These are phyloP conservation scores for Pyracantha coccinea DNA, from an alignment of 331 rosid genomes.

Conservation along the genomic window DNA sequence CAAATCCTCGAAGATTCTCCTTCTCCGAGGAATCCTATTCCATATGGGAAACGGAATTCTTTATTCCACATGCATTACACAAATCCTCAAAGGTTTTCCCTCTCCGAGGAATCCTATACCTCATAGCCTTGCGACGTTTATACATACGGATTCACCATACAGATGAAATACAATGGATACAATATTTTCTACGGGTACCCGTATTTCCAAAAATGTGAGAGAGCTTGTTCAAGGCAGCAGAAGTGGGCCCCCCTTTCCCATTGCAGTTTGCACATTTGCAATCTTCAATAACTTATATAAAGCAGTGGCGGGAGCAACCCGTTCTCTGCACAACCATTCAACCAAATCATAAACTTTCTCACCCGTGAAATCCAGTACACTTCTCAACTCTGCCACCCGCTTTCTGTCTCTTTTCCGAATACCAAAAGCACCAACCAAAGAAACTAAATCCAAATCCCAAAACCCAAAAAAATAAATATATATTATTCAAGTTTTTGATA, in stretches of 20 bases:
- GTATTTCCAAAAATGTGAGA: too few relatives aligned
- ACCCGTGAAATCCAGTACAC: constrained; percentile 2
- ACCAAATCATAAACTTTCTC: background rate
- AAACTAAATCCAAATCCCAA: constrained; percentile 2
- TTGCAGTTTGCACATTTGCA: background rate
- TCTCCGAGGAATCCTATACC: too few relatives aligned
- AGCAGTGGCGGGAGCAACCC: constrained; percentile 13
- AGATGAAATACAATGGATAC: too few relatives aligned
- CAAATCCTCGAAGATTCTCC: too few relatives aligned
- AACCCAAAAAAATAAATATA: background rate
- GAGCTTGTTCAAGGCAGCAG: background rate
- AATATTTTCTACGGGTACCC: too few relatives aligned
- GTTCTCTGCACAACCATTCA: background rate
- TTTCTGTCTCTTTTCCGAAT: background rate
- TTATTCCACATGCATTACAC: too few relatives aligned
- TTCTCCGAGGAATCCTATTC: too few relatives aligned
- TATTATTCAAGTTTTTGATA: constrained; percentile 5
- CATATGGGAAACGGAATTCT: too few relatives aligned
- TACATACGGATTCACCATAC: too few relatives aligned
- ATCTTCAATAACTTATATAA: constrained; percentile 28
- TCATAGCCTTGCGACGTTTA: too few relatives aligned
- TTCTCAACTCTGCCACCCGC: constrained; percentile 8
- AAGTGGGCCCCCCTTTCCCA: constrained; percentile 15
- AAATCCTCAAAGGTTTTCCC: too few relatives aligned
- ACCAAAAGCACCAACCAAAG: constrained; percentile 20